Conservation (phyloP, 2,329 filamentous ascomycete species). For the Colletotrichum acutatum region DNA sequence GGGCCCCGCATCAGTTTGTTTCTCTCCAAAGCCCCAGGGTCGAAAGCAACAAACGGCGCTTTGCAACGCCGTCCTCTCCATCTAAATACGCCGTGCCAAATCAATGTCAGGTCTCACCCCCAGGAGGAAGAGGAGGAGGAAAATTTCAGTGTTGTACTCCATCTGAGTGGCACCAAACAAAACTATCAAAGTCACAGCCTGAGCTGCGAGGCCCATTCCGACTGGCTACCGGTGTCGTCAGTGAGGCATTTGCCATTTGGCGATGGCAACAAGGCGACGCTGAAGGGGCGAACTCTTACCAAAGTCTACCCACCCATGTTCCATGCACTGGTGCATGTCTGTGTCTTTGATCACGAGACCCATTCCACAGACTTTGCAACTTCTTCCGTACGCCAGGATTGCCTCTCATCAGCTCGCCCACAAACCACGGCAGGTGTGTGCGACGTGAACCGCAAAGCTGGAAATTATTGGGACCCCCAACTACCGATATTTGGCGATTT, state of each 20-base stretch:
- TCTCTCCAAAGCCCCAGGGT: neutral
- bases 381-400: neutral
- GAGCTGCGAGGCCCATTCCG: slow-evolving; percentile 19
- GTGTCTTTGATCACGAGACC: slow-evolving; percentile 27
- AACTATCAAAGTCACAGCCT: slow-evolving; percentile 11
- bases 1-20: neutral
- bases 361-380: neutral
- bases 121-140: neutral
- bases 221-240: slow-evolving; percentile 28
- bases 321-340: slow-evolving; percentile 4
- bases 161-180: slow-evolving; percentile 19
- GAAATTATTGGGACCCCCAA: slow-evolving; percentile 15
- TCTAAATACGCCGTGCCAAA: neutral
- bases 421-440: neutral
- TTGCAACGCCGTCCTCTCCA: neutral
- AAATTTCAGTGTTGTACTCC: slow-evolving; percentile 7
- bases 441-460: neutral
- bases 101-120: neutral
- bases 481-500: slow-evolving; percentile 15
- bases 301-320: neutral
- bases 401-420: neutral
- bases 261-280: slow-evolving; percentile 12
- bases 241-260: slow-evolving; percentile 30
- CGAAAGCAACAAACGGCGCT: neutral
- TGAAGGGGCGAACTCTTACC: slow-evolving; percentile 6